Evolutionary conservation across 2,329 filamentous ascomycete genomes (phyloP), one percentile per base, ranked within the genome.

Genomic region (Alternaria postmessia): DNA sequence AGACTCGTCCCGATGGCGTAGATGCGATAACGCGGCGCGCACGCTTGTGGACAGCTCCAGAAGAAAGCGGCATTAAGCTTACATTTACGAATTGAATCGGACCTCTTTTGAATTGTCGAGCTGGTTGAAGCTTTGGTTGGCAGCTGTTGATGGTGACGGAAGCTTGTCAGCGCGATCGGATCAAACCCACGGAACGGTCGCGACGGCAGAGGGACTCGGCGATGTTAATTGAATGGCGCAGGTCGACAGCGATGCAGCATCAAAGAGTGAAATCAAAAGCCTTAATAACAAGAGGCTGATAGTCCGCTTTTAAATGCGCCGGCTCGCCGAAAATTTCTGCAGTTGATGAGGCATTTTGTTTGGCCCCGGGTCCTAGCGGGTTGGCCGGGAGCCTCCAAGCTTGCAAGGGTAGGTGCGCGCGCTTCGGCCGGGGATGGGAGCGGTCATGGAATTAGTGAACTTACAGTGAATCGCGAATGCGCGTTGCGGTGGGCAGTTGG

Each of bases 331-430:
- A 77, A 76, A 73, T 66, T 71, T 73, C 71, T 75, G 70, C 71
- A 66, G 51, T 54, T 62, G 51, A 64, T 77, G 74, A 75, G 75
- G 75, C 67, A 76, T 76, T 77, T 75, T 72, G 72, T 71, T 72
- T 74, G 67, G 70, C 59, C 63, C 63, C 67, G 71, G 73, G 67
- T 68, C 69, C 67, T 51, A 67, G 67, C 68, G 72, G 70, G 65
- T 57, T 58, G 62, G 59, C 69, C 69, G 73, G 73, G 62, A 64
- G 65, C 20, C 63, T 53, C 54, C 48, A 61, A 64, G 65, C 60
- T 67, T 64, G 63, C 54, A 56, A 60, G 66, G 67, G 65, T 61
- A 53, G 59, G 42, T 41, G 64, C 66, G 59, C 67, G 62, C 63
- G 66, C 55, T 66, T 64, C 54, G 61, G 62, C 61, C 62, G 65